phyloP scores from a whole-genome alignment of 331 rosid species.

The Cydonia oblonga region DNA sequence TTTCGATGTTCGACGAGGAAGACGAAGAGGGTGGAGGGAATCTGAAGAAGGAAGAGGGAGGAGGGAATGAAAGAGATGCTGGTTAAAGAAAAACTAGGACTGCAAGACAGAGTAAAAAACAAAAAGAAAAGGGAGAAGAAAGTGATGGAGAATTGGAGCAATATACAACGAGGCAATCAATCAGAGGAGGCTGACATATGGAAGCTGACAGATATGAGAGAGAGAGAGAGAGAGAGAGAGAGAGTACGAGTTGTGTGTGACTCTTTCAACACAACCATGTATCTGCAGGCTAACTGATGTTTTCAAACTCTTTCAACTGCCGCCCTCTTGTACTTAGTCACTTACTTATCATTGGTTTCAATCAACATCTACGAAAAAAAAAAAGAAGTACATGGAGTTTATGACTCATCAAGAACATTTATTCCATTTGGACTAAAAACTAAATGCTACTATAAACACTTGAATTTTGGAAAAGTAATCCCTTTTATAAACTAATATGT shows the following conservation, averaged over 20 bases:
- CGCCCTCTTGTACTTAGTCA: neutral
- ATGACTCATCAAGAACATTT: no score
- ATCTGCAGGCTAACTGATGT: constrained; percentile 5
- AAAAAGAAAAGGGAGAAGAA: constrained; percentile 7
- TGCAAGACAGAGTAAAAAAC: constrained; percentile 8
- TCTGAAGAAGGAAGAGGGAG: constrained; percentile 11
- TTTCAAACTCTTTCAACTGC: constrained; percentile 14
- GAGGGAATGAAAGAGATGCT: constrained; percentile 21
- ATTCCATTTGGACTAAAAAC: no score
- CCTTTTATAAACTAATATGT: no score
- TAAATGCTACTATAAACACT: no score
- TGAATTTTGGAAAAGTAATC: no score
- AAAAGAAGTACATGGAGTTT: no score
- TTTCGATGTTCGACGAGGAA: neutral
- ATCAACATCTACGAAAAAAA: no score
- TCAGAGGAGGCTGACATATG: constrained; percentile 16
- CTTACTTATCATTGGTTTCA: neutral
- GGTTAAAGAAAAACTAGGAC: constrained; percentile 19
- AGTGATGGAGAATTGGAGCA: constrained; percentile 19
- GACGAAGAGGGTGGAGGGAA: constrained; percentile 4
- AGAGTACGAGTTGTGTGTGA: neutral
- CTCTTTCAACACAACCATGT: no score
- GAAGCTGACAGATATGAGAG: no score
- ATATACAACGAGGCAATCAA: constrained; percentile 33
- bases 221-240: neutral